phyloP scores from a whole-genome alignment of 176 grass and related monocot species.

The Cenchrus purpureus region DNA sequence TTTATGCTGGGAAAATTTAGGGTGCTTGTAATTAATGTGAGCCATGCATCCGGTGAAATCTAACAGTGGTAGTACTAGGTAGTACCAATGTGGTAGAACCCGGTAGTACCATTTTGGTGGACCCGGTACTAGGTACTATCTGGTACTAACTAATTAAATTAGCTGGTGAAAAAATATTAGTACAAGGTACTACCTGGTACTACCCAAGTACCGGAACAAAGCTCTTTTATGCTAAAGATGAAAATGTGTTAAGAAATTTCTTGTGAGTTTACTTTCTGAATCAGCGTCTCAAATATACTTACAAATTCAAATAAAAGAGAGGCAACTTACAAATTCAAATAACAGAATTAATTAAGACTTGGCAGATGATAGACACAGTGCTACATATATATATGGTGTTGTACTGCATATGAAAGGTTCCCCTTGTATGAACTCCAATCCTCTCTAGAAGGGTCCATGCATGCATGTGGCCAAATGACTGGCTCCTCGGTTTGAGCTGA shows the following conservation, averaged over 20 bases:
- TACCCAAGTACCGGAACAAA: too few species aligned
- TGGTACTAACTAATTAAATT: too few species aligned
- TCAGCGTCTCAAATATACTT: not conserved
- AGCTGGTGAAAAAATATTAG: too few species aligned
- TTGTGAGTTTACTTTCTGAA: not conserved
- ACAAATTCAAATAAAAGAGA: not conserved
- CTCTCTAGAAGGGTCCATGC: constrained; percentile 2
- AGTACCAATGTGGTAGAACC: too few species aligned
- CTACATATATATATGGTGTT: not conserved
- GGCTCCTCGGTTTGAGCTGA: constrained; percentile 26
- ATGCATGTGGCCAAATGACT: constrained; percentile 24
- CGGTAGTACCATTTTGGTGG: too few species aligned
- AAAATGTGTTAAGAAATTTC: not conserved
- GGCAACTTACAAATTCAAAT: not conserved
- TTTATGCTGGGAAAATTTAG: too few species aligned
- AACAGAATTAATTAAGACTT: not conserved
- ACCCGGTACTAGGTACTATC: too few species aligned
- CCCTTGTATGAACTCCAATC: constrained; percentile 14
- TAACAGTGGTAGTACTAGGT: too few species aligned
- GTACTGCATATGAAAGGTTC: not conserved
- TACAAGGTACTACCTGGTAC: too few species aligned
- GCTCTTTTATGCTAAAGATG: not conserved
- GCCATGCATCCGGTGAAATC: too few species aligned
- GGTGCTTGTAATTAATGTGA: too few species aligned
- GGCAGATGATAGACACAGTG: not conserved